Evolutionary conservation across 2,329 filamentous ascomycete species (phyloP).

Genomic region (Colletotrichum trifolii): DNA sequence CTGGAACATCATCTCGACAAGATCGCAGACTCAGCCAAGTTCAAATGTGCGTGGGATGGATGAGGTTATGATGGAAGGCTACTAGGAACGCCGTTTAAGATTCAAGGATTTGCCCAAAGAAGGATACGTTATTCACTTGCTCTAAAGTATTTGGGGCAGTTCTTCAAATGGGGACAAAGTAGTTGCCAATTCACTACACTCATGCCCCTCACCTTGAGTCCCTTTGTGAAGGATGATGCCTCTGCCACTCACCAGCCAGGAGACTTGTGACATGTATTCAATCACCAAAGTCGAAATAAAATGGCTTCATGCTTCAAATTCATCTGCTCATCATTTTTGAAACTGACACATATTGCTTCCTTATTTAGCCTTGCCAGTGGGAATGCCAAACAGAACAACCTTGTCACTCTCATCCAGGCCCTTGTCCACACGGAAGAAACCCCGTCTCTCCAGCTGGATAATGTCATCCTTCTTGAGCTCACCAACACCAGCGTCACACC

Average conservation of each 20-base stretch:
- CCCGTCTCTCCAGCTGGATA: conserved; percentile 94
- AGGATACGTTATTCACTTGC: too few species aligned
- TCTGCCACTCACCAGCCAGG: background rate
- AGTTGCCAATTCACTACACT: background rate
- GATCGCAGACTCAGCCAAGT: too few species aligned
- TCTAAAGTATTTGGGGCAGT: too few species aligned
- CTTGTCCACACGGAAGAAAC: conserved; percentile 89
- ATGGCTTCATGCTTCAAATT: conserved; percentile 18
- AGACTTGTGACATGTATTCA: background rate
- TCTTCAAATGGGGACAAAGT: too few species aligned
- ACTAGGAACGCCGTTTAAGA: too few species aligned
- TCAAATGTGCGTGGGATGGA: too few species aligned
- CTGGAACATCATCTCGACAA: too few species aligned
- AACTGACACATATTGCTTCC: conserved; percentile 18
- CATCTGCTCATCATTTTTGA: conserved; percentile 22
- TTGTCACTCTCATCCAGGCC: conserved; percentile 60
- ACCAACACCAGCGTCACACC: conserved; percentile 84
- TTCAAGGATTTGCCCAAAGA: too few species aligned
- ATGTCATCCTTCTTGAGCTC: conserved; percentile 88
- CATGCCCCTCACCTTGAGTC: too few species aligned
- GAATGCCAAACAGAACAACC: conserved; percentile 68
- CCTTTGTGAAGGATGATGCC: too few species aligned
- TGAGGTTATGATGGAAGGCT: too few species aligned
- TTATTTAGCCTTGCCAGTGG: conserved; percentile 65
- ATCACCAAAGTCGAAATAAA: background rate